A percentile compares a stretch with the other conserved stretches of the same genome.
These are phyloP conservation scores for Metroxylon sagu DNA, from an alignment of 176 grass and related monocot species.

Conservation along the genomic window DNA sequence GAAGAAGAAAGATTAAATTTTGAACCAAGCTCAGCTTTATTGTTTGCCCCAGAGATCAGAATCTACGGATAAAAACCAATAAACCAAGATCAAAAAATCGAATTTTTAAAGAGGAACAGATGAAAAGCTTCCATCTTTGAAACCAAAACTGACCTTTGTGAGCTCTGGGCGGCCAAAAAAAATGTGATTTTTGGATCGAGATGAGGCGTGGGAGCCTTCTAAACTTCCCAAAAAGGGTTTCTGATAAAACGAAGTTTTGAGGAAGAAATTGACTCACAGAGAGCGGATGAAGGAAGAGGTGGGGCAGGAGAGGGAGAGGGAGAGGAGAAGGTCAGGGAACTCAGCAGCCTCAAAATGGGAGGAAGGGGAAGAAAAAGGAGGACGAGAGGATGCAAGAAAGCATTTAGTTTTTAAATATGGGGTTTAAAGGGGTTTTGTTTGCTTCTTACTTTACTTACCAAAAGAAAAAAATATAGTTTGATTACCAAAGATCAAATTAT, in stretches of 20 bases:
- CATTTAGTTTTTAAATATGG: too few species aligned
- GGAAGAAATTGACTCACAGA: background rate
- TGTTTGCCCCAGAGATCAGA: background rate
- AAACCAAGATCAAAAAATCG: conserved; percentile 9
- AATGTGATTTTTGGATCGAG: conserved; percentile 1
- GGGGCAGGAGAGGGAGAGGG: background rate
- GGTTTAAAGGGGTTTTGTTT: conserved; percentile 19
- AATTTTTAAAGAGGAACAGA: conserved; percentile 6
- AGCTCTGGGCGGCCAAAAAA: background rate
- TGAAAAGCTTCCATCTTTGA: conserved; percentile 8
- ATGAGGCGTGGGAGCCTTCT: background rate
- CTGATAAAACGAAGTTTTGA: background rate
- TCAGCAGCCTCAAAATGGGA: too few species aligned
- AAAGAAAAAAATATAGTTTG: conserved; percentile 18
- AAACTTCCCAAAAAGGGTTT: background rate
- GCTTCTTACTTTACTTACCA: conserved; percentile 29
- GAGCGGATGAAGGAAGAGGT: background rate
- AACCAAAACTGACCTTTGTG: background rate
- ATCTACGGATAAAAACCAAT: background rate
- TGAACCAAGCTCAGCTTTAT: background rate
- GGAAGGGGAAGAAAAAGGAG: too few species aligned
- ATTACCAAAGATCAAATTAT: background rate
- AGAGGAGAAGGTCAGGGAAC: background rate
- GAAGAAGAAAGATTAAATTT: conserved; percentile 4
- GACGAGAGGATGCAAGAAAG: too few species aligned